A percentile compares a stretch with the other conserved stretches of the same genome.
phyloP scores from a whole-genome alignment of 768 basidiomycete genomes.

The Daedalea quercina region DNA sequence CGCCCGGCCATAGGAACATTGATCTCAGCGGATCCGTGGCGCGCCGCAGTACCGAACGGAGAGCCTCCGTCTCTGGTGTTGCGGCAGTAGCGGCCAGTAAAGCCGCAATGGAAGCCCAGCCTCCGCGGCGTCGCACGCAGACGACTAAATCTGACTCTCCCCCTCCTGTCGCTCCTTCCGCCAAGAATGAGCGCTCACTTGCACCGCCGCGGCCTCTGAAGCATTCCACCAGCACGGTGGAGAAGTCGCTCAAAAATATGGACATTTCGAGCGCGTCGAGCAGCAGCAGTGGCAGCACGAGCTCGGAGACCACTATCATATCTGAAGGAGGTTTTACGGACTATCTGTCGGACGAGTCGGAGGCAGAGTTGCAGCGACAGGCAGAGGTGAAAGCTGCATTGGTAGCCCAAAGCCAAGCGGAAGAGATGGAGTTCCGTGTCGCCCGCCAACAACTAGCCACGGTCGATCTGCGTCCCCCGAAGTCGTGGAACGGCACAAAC shows the following conservation, averaged over 20 bases:
- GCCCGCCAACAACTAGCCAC: slow-evolving; percentile 72
- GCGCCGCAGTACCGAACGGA: slow-evolving; percentile 41
- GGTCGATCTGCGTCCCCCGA: slow-evolving; percentile 72
- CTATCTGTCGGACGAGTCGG: slow-evolving; percentile 90
- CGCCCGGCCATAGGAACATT: slow-evolving; percentile 51
- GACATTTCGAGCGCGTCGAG: slow-evolving; percentile 33
- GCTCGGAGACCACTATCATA: slow-evolving; percentile 71
- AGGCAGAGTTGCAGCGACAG: slow-evolving; percentile 80
- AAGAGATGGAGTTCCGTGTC: slow-evolving; percentile 76
- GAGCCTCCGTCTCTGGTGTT: slow-evolving; percentile 38
- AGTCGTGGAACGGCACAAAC: slow-evolving; percentile 53
- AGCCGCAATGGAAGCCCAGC: slow-evolving; percentile 24
- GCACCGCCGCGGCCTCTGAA: slow-evolving; percentile 9
- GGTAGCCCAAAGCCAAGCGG: slow-evolving; percentile 72
- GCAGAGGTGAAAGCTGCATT: slow-evolving; percentile 75
- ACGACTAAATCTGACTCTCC: slow-evolving; percentile 7
- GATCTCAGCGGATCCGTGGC: slow-evolving; percentile 46
- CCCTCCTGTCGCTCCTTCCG: slow-evolving; percentile 1
- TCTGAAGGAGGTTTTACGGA: slow-evolving; percentile 88
- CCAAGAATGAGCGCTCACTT: slow-evolving; percentile 14
- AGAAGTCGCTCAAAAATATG: slow-evolving; percentile 32
- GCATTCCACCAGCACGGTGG: slow-evolving; percentile 23
- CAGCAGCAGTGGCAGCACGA: slow-evolving; percentile 49
- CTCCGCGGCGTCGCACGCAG: slow-evolving; percentile 21
- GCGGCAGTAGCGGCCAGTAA: slow-evolving; percentile 28